phyloP scores from a whole-genome alignment of 2,329 filamentous ascomycete species.

The Fusarium equiseti region DNA sequence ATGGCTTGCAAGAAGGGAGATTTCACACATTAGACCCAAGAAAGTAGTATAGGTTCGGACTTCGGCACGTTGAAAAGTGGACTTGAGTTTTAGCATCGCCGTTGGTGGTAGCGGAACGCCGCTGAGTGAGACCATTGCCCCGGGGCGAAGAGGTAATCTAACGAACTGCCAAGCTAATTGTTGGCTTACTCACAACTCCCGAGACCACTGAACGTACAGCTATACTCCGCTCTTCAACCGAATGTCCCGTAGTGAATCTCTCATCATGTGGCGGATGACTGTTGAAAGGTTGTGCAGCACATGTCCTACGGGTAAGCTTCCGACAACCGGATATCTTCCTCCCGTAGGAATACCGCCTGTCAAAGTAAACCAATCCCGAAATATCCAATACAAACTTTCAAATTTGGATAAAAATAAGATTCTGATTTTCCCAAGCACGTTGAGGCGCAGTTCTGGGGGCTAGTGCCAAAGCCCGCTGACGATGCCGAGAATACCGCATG shows the following conservation, averaged over 20 bases:
- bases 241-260: not conserved
- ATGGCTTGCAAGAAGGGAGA: not conserved
- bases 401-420: slow-evolving; percentile 18
- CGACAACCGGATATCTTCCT: not conserved
- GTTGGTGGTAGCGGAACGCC: not conserved
- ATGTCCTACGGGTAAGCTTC: not conserved
- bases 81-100: fast-evolving
- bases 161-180: not conserved
- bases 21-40: fast-evolving
- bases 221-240: not conserved
- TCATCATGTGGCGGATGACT: not conserved
- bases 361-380: not conserved
- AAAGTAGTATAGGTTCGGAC: not conserved
- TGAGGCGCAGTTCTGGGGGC: slow-evolving; percentile 39
- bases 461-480: slow-evolving; percentile 32
- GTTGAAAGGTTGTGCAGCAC: not conserved
- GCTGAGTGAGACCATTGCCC: slow-evolving; percentile 26
- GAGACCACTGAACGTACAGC: not conserved
- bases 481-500: slow-evolving; percentile 11
- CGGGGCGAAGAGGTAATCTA: not conserved
- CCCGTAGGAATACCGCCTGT: not conserved
- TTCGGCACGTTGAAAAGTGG: not conserved
- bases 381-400: not conserved
- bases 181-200: not conserved
- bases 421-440: not conserved